Conservation (phyloP, 2,329 filamentous ascomycete genomes). For the Teratosphaeria viscida region DNA sequence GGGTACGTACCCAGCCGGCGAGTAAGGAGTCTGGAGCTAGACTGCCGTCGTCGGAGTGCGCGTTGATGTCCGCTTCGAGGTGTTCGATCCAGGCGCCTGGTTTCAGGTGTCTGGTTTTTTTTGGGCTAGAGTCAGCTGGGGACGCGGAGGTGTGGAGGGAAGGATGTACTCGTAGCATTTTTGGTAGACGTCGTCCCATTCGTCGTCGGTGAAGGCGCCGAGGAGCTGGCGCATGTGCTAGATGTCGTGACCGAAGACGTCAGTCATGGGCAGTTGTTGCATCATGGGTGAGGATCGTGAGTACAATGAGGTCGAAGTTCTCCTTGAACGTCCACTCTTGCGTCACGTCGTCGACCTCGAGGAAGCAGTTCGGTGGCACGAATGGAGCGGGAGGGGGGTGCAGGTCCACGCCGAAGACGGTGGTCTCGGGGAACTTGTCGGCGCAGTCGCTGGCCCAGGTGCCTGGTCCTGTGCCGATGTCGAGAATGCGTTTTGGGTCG, state of each 20-base stretch:
- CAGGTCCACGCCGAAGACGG: neutral
- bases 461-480: neutral
- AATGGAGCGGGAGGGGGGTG: neutral
- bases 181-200: neutral
- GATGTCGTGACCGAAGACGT: neutral
- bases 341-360: neutral
- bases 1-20: conserved; percentile 12
- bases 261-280: too few species aligned
- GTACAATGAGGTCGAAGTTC: neutral
- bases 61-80: conserved; percentile 32
- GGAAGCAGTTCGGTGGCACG: neutral
- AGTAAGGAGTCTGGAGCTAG: conserved; percentile 13
- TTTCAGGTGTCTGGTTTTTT: conserved; percentile 16
- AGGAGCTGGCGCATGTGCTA: neutral
- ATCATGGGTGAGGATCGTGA: too few species aligned
- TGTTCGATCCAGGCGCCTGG: conserved; percentile 36
- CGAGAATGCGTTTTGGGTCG: neutral
- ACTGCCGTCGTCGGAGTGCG: conserved; percentile 30
- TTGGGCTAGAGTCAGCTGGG: too few species aligned
- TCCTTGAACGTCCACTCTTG: neutral
- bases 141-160: too few species aligned
- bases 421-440: neutral
- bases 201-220: neutral
- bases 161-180: neutral
- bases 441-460: neutral